Evolutionary conservation across 768 basidiomycete genomes (phyloP), one percentile per base, ranked within the genome.

Genomic region (Pulveroboletus sp.): DNA sequence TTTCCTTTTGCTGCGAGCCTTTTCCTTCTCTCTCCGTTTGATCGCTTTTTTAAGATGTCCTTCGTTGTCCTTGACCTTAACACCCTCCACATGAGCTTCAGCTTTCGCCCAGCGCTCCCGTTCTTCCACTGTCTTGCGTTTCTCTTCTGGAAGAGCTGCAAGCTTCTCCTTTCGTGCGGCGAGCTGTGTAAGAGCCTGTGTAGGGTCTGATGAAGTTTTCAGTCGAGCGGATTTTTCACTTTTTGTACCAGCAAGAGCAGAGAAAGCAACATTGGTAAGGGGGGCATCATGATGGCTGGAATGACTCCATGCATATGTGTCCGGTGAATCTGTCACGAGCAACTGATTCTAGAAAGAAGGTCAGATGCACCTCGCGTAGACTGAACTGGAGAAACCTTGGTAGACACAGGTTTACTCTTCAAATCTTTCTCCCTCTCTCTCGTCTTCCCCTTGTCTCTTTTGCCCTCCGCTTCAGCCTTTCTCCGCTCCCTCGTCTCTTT

Each of bases 11-110:
- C 83, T 83, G 73, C 89, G 93, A 21, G 52, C 60, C 66, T 97
- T 97, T 58, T 83, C 83, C 68, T 95, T 94, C 69, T 96, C 95
- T 56, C 89, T 85, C 66, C 89, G 75, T 75, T 96, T 98, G 8
- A 81, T 83, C 37, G 93, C 93, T 73, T 96, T 97, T 74, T 95
- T 97, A 61, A 99, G 67, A 39, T 85, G 73, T 1, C 58, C 65
- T 64, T 92, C 91, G 58, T 94, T 89, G 59, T 98, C 96, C 43
- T 80, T 80, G 28, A 99, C 84, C 69, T 97, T 99, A 42, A 85
- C 85, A 2, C 96, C 96, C 47, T 89, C 90, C 51, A 96, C 73
- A 43, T 91, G 77, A 28, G 90, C 83, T 62, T 85, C 82, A 0
- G 94, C 93, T 70, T 94, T 95, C 43, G 82, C 81, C 91, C 93